Evolutionary conservation across 2,329 filamentous ascomycete genomes (phyloP).

Genomic region (Fusarium mexicanum): DNA sequence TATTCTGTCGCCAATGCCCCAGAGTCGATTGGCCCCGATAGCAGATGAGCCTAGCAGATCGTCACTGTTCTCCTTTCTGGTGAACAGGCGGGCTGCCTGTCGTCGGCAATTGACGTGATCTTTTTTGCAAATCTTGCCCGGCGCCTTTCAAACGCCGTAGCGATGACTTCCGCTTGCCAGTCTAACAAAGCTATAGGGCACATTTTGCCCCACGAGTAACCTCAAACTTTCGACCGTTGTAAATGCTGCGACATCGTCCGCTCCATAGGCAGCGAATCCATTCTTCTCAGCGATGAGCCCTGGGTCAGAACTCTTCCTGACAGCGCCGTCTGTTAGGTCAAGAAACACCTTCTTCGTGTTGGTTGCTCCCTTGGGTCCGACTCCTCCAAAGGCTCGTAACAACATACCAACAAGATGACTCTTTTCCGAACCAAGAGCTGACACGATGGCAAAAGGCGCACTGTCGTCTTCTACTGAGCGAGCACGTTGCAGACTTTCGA

Average conservation of each 20-base stretch:
- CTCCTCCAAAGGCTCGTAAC: constrained; percentile 73
- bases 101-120: background rate
- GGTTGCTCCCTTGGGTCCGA: constrained; percentile 46
- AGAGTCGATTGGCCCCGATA: constrained; percentile 20
- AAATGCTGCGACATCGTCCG: constrained; percentile 83
- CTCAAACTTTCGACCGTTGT: constrained; percentile 84
- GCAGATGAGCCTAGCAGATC: background rate
- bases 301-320: constrained; percentile 70
- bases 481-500: constrained; percentile 69
- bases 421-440: constrained; percentile 81
- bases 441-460: constrained; percentile 83
- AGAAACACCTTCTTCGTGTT: constrained; percentile 76
- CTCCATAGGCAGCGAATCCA: constrained; percentile 82
- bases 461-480: constrained; percentile 59
- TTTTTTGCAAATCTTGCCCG: background rate
- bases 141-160: constrained; percentile 52
- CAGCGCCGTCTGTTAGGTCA: constrained; percentile 72
- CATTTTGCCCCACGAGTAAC: constrained; percentile 84
- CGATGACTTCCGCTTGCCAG: constrained; percentile 68
- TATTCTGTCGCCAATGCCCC: constrained; percentile 23
- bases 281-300: constrained; percentile 75
- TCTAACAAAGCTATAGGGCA: constrained; percentile 86
- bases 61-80: background rate
- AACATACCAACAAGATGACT: constrained; percentile 81
- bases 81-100: background rate